Evolutionary conservation across 345 rosid genomes (phyloP).

Genomic region (Raphanus raphanistrum): DNA sequence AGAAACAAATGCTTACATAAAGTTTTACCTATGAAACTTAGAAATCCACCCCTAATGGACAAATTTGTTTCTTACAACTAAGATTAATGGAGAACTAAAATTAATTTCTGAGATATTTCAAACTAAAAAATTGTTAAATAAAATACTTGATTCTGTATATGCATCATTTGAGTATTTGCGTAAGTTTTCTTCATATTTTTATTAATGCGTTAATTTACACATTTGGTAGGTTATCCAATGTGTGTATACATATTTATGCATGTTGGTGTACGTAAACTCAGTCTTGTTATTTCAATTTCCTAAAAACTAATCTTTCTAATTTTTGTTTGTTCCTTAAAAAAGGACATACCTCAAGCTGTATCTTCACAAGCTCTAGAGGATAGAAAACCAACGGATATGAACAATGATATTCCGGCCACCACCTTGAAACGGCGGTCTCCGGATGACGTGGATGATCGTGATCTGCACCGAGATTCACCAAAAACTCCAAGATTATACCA

Average conservation of each 20-base stretch:
- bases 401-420: constrained; percentile 28
- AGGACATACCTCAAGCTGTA: constrained; percentile 13
- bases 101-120: constrained; percentile 1
- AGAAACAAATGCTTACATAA: background rate
- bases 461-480: constrained; percentile 48
- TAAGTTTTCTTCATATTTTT: background rate
- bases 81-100: background rate
- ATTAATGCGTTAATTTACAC: background rate
- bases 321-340: background rate
- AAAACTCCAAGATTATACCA: constrained; percentile 52
- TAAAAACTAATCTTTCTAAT: background rate
- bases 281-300: background rate
- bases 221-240: constrained; percentile 6
- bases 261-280: background rate
- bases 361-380: constrained; percentile 21
- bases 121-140: background rate
- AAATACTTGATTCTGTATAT: background rate
- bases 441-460: constrained; percentile 44
- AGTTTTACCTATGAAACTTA: background rate
- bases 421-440: constrained; percentile 24
- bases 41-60: background rate
- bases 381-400: constrained; percentile 35
- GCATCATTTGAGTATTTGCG: background rate
- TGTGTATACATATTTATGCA: background rate
- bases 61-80: constrained; percentile 6